Base-by-base conservation (phyloP, 805 yeast species). In the Schwanniomyces polymorphus region DNA sequence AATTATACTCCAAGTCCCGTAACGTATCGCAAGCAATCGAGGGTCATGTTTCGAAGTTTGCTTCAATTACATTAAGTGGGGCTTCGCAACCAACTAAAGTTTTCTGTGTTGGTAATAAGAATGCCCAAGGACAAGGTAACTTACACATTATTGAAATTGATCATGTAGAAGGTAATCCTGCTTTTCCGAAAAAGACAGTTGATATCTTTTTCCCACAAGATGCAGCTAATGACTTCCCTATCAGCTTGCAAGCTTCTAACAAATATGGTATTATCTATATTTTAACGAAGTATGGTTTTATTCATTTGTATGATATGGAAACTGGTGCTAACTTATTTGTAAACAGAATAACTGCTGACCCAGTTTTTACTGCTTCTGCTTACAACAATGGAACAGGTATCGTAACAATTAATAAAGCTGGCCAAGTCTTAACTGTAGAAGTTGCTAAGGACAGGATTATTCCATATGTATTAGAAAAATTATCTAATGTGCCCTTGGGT, bases 121-220 rank as follows among this genome's bases (percentile, higher is more conserved):
- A 85, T 44, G 87, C 86, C 33, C 85, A 84, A 51, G 79, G 82
- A 27, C 78, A 74, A 58, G 92, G 92, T 49, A 75, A 78, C 52
- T 78, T 94, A 66, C 97, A 91, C 69, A 83, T 94, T 56, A 88
- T 92, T 56, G 99, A 95, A 74, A 94, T 95, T 60, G 99, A 94
- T 67, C 98, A 94, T 65, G 88, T 84, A 57, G 87, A 86, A 16
- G 85, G 84, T 47, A 81, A 85, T 58, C 96, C 97, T n/a, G 75
- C 78, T 18, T 94, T 87, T 74, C 80, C 81, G 51, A 94, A 95
- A 79, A 91, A 91, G 68, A 82, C 88, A 40, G 94, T 88, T 42
- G 98, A 92, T 59, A 84, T 94, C 51, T 94, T 88, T 72, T 91
- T 92, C 81, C 99, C 99, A 29, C 91, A 96, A 25, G 99, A 95